Evolutionary conservation across 176 grass and related monocot genomes (phyloP), one percentile per base, ranked within the genome.

Genomic region (Lolium perenne): DNA sequence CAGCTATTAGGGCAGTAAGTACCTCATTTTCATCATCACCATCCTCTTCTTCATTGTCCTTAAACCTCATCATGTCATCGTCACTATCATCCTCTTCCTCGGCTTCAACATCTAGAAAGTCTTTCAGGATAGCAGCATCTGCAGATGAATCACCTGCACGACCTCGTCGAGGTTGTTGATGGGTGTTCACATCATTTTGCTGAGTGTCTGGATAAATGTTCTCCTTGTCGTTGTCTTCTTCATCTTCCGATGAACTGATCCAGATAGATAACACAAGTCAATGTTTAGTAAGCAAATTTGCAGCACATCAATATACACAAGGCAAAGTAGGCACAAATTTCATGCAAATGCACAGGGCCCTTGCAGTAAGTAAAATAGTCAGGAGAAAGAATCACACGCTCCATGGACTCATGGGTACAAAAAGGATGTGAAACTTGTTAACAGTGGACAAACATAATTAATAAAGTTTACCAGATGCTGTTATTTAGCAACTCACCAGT

Each of bases 61-160:
- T 86, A 81, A 98, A 98, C 50, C 96, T 92, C 75, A 75, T 84
- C 68, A 94, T 64, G 89, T 98, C 96, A 73, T 98, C 84, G 17
- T 98, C 96, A n/a, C 96, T 98, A 69, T 98, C 96, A 81, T 98
- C 93, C 72, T 98, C 96, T 95, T 98, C 96, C 77, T 98, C 96
- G 21, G 96, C 96, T 89, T 98, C 96, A 82, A 90, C 86, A 40
- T 98, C 96, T 38, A 98, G 46, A 89, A 94, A 98, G 80, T 94
- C 88, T 88, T 95, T 98, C 26, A 88, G 56, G 45, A 81, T 21
- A 16, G 69, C 78, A 80, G 17, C 80, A 86, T 86, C 89, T 75
- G 81, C 71, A 83, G 59, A 71, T 22, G 87, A 84, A 55, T 88
- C 82, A 63, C 81, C 69, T 70, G 81, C 73, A 73, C 14, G 21